phyloP scores from a whole-genome alignment of 2,329 filamentous ascomycete genomes.

The Rhynchosporium graminicola region DNA sequence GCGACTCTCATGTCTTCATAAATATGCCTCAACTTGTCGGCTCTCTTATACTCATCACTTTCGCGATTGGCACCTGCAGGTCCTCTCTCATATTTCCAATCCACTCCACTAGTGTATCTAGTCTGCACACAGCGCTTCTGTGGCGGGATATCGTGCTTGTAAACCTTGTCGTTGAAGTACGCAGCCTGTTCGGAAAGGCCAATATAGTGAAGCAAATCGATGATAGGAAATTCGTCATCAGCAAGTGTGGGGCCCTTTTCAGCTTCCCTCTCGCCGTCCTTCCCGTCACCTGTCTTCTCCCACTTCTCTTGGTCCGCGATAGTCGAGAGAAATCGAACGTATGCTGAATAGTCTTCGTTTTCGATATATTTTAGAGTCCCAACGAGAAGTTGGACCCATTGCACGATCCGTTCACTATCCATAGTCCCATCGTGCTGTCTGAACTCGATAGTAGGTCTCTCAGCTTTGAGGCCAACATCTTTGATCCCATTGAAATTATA shows the following conservation, averaged over 20 bases:
- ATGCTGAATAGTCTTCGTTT: background rate
- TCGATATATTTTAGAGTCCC: constrained; percentile 24
- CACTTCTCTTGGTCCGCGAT: constrained; percentile 9
- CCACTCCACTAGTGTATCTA: background rate
- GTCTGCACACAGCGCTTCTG: background rate
- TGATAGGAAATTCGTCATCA: constrained; percentile 11
- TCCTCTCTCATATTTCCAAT: background rate
- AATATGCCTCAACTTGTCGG: background rate
- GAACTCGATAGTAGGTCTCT: constrained; percentile 33
- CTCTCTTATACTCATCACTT: background rate
- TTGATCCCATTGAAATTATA: background rate
- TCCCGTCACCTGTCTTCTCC: background rate
- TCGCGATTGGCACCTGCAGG: background rate
- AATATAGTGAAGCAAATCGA: constrained; percentile 13
- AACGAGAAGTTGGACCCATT: constrained; percentile 27
- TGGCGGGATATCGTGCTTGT: background rate
- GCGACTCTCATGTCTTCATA: background rate
- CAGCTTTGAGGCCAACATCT: background rate
- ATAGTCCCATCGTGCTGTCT: constrained; percentile 34
- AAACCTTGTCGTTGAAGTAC: background rate
- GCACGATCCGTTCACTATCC: constrained; percentile 21
- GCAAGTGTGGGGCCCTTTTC: constrained; percentile 12
- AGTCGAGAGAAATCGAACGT: background rate
- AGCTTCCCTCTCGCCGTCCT: background rate
- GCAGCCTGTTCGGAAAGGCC: background rate